A percentile compares a stretch with the other conserved stretches of the same genome.
Conservation (phyloP, 805 yeast genomes). For the Starmerella floris region DNA sequence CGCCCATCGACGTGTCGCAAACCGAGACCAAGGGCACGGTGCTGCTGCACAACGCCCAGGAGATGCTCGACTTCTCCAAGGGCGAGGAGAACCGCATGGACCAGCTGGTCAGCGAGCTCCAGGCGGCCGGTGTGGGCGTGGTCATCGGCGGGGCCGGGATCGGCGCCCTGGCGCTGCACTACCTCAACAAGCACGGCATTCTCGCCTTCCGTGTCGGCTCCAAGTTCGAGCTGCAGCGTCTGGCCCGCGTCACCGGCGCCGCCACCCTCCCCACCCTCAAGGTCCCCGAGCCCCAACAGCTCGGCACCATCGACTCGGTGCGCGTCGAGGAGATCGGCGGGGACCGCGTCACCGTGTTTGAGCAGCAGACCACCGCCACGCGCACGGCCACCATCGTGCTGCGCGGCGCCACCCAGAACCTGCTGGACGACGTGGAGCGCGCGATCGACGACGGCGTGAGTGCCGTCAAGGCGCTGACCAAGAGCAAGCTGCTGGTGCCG, state of each 20-base stretch:
- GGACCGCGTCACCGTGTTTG: constrained; percentile 86
- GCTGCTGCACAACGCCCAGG: constrained; percentile 85
- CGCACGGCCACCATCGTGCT: constrained; percentile 85
- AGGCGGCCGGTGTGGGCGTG: constrained; percentile 63
- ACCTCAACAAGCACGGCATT: constrained; percentile 72
- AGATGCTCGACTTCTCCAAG: constrained; percentile 88
- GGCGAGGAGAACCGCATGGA: constrained; percentile 95
- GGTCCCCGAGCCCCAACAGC: constrained; percentile 62
- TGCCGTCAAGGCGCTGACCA: constrained; percentile 76
- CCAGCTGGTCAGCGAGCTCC: constrained; percentile 64
- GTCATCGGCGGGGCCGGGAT: constrained; percentile 89
- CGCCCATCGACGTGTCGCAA: constrained; percentile 87
- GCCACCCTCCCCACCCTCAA: constrained; percentile 96
- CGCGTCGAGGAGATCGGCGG: constrained; percentile 94
- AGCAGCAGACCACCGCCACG: constrained; percentile 54
- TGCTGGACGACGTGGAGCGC: constrained; percentile 87
- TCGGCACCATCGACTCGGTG: constrained; percentile 75
- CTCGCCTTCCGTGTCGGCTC: constrained; percentile 81
- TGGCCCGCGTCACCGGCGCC: constrained; percentile 94
- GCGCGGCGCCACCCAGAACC: constrained; percentile 93
- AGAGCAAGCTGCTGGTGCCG: constrained; percentile 68
- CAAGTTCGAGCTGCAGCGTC: constrained; percentile 85
- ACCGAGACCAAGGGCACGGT: constrained; percentile 99
- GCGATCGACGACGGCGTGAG: constrained; percentile 96
- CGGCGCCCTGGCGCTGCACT: constrained; percentile 88